Evolutionary conservation across 2,329 filamentous ascomycete genomes (phyloP).

Genomic region (Lachnellula cervina): DNA sequence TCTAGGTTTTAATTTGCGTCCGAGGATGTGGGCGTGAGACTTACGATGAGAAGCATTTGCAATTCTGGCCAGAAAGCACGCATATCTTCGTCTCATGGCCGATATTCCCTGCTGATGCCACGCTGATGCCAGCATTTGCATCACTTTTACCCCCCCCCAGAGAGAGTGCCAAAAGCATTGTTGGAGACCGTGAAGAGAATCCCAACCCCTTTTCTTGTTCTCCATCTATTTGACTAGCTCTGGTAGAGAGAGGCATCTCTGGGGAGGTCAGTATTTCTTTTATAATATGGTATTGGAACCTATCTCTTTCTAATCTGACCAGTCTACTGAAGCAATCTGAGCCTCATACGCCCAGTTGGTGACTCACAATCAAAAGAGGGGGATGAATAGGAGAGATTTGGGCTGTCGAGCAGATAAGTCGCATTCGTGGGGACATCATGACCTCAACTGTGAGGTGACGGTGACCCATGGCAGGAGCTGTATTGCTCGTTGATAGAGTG

Average conservation of each 20-base stretch:
- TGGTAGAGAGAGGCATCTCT: slow-evolving; percentile 49
- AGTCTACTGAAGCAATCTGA: slow-evolving; percentile 49
- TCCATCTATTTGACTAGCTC: slow-evolving; percentile 29
- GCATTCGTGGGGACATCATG: slow-evolving; percentile 53
- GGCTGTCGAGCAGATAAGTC: slow-evolving; percentile 51
- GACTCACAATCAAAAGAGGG: slow-evolving; percentile 51
- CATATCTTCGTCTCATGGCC: slow-evolving; percentile 40
- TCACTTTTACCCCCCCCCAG: slow-evolving; percentile 44
- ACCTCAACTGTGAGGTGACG: slow-evolving; percentile 51
- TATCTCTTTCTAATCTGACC: slow-evolving; percentile 41
- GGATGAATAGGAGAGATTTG: slow-evolving; percentile 38
- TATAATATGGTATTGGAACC: slow-evolving; percentile 37
- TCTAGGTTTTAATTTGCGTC: slow-evolving; percentile 1
- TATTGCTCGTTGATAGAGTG: slow-evolving; percentile 26
- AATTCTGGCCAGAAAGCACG: slow-evolving; percentile 43
- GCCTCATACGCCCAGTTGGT: slow-evolving; percentile 58
- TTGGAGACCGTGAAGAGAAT: slow-evolving; percentile 38
- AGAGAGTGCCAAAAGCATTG: slow-evolving; percentile 43
- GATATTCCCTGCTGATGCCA: slow-evolving; percentile 36
- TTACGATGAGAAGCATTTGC: slow-evolving; percentile 41
- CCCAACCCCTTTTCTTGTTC: slow-evolving; percentile 39
- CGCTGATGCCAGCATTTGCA: slow-evolving; percentile 38
- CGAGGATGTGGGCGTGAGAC: slow-evolving; percentile 30
- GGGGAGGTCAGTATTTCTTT: slow-evolving; percentile 40
- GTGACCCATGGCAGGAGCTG: slow-evolving; percentile 51